Percentiles rank a stretch among this genome's conserved stretches.
phyloP scores from a whole-genome alignment of 2,329 filamentous ascomycete genomes.

The Tympanopsis confertula region DNA sequence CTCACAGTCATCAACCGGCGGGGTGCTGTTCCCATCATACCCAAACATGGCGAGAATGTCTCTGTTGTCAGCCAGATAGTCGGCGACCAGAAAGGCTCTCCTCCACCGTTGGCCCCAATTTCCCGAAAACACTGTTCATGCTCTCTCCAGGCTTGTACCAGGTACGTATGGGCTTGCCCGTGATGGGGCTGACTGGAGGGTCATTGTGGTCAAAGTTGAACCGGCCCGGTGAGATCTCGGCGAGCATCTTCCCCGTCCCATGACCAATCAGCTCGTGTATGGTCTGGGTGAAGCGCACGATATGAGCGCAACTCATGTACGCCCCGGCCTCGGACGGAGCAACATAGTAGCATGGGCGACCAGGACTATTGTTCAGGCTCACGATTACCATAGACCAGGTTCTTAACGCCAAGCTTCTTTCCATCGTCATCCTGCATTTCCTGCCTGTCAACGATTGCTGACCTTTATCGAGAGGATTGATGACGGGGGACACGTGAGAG shows the following conservation, averaged over 20 bases:
- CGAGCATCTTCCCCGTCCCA: slow-evolving; percentile 53
- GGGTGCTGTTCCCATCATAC: slow-evolving; percentile 10
- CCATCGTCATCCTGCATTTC: too few relatives aligned
- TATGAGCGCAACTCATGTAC: background rate
- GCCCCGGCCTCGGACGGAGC: background rate
- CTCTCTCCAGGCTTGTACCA: slow-evolving; percentile 60
- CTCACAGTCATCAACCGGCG: slow-evolving; percentile 17
- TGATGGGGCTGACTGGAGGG: slow-evolving; percentile 46
- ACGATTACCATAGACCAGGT: slow-evolving; percentile 2
- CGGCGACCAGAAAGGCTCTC: slow-evolving; percentile 26
- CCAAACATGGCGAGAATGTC: slow-evolving; percentile 21
- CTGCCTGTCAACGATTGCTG: too few relatives aligned
- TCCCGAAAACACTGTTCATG: slow-evolving; percentile 52
- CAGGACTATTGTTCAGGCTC: slow-evolving; percentile 1
- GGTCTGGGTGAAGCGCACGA: background rate
- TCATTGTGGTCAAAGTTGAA: slow-evolving; percentile 53
- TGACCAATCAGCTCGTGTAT: slow-evolving; percentile 31
- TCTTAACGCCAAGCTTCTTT: slow-evolving; percentile 3
- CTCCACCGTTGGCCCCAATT: slow-evolving; percentile 45
- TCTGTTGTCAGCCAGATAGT: slow-evolving; percentile 19
- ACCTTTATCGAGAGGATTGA: too few relatives aligned
- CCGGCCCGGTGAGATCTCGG: slow-evolving; percentile 45
- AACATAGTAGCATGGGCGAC: slow-evolving; percentile 1
- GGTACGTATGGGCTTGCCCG: slow-evolving; percentile 39
- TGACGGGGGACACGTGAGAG: too few relatives aligned